Base-by-base conservation (phyloP, 495 filamentous ascomycete genomes). In the Annulohypoxylon maeteangense region DNA sequence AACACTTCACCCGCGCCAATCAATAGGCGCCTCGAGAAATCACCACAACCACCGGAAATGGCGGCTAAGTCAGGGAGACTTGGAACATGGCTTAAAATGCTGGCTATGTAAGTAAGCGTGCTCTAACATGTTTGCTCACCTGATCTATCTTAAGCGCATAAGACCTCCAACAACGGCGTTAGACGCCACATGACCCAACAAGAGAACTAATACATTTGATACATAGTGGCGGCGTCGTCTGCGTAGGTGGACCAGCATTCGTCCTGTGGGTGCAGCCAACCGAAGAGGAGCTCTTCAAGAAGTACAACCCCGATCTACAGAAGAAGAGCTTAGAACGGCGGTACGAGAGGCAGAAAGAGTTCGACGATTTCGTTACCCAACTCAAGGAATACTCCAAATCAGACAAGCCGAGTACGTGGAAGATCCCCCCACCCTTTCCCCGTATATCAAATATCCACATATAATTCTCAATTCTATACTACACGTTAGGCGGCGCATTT, bases 241-340 rank as follows among this genome's bases (percentile, higher is more conserved):
- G 86, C 78, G 82, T 97, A 68, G 95, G 95, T 40, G 95, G 95
- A 23, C 95, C 95, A 31, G 91, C 92, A 4, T 80, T 98, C 48
- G 88, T 94, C n/a, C 83, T 87, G 75, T 96, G 87, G 70, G 82
- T 98, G 38, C 87, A 89, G 55, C 95, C 96, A 3, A 89, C 92
- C 6, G 93, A 97, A 70, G 95, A 97, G 78, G 94, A 98, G 80
- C 84, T 98, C 7, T 92, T 97, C 83, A 75, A 94, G 85, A 89
- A 85, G 79, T 98, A 97, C 83, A 98, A 94, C 78, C 94, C 95
- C 1, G 95, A 98, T 12, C 87, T 98, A 3, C 92, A 95, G 77
- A 92, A 91, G 78, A 87, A 90, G 71, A 92, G 91, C 58, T 80
- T 94, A 1, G 92, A 93, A 75, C 85, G 90, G 57, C 87, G 94